Conservation (phyloP, 495 filamentous ascomycete species). For the Daldinia decipiens region DNA sequence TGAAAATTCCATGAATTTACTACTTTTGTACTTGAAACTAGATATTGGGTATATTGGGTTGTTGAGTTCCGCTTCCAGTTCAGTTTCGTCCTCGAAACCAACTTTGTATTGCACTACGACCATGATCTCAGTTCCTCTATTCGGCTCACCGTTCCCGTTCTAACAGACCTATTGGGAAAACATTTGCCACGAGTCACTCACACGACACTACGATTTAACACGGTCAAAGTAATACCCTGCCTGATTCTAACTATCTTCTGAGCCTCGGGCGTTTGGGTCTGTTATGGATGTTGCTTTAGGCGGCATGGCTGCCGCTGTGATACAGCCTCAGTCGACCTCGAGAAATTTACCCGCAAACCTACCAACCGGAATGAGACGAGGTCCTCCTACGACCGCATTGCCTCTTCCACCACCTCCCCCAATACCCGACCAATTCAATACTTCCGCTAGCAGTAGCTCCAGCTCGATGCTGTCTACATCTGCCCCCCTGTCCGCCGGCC, state of each 20-base stretch:
- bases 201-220: constrained; percentile 6
- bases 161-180: constrained; percentile 15
- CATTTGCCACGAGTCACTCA: background rate
- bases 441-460: constrained; percentile 32
- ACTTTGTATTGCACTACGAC: constrained; percentile 14
- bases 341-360: constrained; percentile 56
- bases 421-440: constrained; percentile 52
- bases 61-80: constrained; percentile 9
- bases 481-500: constrained; percentile 55
- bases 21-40: constrained; percentile 8
- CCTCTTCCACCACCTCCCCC: constrained; percentile 52
- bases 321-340: constrained; percentile 42
- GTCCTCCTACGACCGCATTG: constrained; percentile 50
- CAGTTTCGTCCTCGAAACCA: constrained; percentile 10
- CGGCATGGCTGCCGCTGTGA: constrained; percentile 44
- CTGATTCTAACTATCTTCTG: constrained; percentile 1
- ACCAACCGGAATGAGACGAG: constrained; percentile 51
- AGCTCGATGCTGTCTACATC: constrained; percentile 52
- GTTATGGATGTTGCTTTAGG: constrained; percentile 46
- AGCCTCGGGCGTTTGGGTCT: constrained; percentile 4
- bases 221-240: constrained; percentile 15
- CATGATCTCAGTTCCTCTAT: constrained; percentile 20
- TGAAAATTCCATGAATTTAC: constrained; percentile 17
- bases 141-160: constrained; percentile 6
- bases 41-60: constrained; percentile 3